Conservation (phyloP, 208 protist species). For the Crithidia sp. region DNA sequence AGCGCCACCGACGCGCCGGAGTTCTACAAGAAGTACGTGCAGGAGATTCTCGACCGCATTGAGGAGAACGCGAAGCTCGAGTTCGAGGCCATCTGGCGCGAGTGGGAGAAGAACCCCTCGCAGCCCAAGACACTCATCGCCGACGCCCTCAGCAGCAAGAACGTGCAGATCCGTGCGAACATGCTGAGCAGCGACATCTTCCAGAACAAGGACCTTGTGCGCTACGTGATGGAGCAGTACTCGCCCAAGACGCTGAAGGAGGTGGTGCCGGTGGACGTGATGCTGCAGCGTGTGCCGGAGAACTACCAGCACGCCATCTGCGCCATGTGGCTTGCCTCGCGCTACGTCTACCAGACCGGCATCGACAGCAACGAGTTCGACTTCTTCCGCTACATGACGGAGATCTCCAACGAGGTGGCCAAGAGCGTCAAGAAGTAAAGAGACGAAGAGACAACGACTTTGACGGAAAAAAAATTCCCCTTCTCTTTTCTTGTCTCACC, state of each 20-base stretch:
- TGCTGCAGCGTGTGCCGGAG: conserved; percentile 91
- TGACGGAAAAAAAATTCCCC: background rate
- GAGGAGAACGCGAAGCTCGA: conserved; percentile 89
- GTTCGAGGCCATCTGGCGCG: conserved; percentile 92
- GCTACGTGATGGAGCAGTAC: conserved; percentile 77
- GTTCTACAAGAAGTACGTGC: conserved; percentile 94
- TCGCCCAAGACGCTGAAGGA: conserved; percentile 81
- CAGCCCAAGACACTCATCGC: conserved; percentile 78
- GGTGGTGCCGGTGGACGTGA: conserved; percentile 79
- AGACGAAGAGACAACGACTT: too few relatives aligned
- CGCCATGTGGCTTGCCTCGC: conserved; percentile 89
- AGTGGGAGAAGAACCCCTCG: conserved; percentile 56
- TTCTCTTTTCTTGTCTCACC: background rate
- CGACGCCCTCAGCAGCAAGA: conserved; percentile 89
- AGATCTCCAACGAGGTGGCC: conserved; percentile 41
- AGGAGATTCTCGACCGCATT: conserved; percentile 88
- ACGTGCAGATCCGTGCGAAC: conserved; percentile 84
- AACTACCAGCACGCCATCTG: conserved; percentile 95
- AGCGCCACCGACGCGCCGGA: conserved; percentile 64
- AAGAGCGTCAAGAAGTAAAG: conserved; percentile 25
- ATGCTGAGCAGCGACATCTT: conserved; percentile 87
- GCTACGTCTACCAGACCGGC: conserved; percentile 94
- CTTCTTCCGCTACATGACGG: conserved; percentile 92
- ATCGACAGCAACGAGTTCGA: conserved; percentile 88
- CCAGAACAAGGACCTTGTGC: conserved; percentile 76